Evolutionary conservation across 2,329 filamentous ascomycete genomes (phyloP), one percentile per base, ranked within the genome.

Genomic region (Arthroderma sp.): DNA sequence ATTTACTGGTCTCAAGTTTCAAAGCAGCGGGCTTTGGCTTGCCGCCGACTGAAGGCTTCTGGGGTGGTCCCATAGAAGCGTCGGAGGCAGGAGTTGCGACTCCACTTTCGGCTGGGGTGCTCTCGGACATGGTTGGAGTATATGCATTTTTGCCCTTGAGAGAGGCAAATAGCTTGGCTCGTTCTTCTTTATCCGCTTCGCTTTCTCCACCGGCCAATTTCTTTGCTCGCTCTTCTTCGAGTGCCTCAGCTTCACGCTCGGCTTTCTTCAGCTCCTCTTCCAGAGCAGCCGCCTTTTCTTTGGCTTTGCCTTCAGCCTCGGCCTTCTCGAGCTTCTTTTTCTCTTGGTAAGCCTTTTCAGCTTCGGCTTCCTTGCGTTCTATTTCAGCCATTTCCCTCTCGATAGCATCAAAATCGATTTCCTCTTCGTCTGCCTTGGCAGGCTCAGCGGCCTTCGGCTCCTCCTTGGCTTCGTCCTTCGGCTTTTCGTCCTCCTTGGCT

Each of bases 1-100:
- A 72, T 68, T 88, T 94, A 55, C 80, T 86, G 50, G 83, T 93
- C 45, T 87, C 78, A 50, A 96, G 74, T 67, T 95, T 95, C 52
- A 98, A 80, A 38, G 85, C 82, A 48, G 83, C 80, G 41, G 91
- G 89, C 73, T 94, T 95, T 47, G 71, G 59, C 22, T 73, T 78
- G 65, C 86, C 87, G 30, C 68, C 69, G 46, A 70, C 68, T 38
- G 74, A 63, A 11, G 70, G 61, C 61, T 80, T 81, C n/a, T 62
- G 51, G 58, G 66, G 69, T 52, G 65, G 72, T 27, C 64, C 62
- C 64, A 69, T 68, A 4, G 64, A 65, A 22, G 55, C 56, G 47
- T 70, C 68, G 5, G 57, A 61, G 33, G 62, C 58, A 22, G 68
- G 68, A 10, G 68, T 71, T n/a, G 60, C 64, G 44, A 63, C 59